Base-by-base conservation (phyloP, 148 eudicot species). In the Fagopyrum homotropicum region DNA sequence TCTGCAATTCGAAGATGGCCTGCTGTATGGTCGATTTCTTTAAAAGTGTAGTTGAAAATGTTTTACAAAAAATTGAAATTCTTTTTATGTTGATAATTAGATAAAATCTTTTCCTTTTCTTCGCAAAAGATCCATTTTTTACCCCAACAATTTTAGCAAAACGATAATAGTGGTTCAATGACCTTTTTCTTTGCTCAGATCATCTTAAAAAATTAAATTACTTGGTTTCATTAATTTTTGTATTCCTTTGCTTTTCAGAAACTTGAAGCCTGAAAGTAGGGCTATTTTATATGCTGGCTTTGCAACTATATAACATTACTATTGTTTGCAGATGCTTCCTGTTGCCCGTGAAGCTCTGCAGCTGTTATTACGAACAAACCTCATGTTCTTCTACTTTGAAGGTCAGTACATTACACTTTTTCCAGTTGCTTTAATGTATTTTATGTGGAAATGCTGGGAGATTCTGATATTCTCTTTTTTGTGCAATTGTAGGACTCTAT, bases 361-460 rank as follows among this genome's bases (percentile, higher is more conserved):
- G 81, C 77, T 92, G 85, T 72, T 90, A 84, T 85, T 92, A 78
- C 97, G 98, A 47, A 79, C 97, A 56, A 96, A 96, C 77, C 93
- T 96, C 54, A 96, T 96, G 99, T 86, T 96, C 82, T 96, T 96
- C 84, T 96, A 96, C 87, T 96, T 96, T 79, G 98, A 96, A 96
- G 99, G 99, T 96, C 74, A 81, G 59, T 5, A 55, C 45, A 45
- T 47, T 69, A 15, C 45, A 35, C n/a, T 64, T 45, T 64, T 64
- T 35, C 70, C 19, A 12, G 14, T 29, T 30, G 12, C 45, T 1
- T 64, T 10, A 4, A 14, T 30, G 45, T 22, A n/a, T 56, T n/a
- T 8, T 35, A 35, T 35, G 40, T 29, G 43, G 0, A 61, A 61
- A 29, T 61, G 43, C 12, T 78, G 47, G 40, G n/a, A 11, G 70